phyloP scores from a whole-genome alignment of 495 filamentous ascomycete species.

The Penicillium desertorum region DNA sequence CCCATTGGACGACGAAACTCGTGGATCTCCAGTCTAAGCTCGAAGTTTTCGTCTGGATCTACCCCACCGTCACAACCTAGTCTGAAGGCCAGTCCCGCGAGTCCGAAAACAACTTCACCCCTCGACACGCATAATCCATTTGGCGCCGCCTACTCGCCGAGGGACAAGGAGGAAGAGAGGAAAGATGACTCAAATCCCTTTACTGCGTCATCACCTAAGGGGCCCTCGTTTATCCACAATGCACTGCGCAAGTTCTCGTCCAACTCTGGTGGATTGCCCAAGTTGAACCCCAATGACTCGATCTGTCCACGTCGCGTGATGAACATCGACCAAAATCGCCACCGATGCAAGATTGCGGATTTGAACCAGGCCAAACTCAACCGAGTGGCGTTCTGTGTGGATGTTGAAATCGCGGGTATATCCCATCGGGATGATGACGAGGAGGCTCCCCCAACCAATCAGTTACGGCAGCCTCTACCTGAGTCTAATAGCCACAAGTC shows the following conservation, averaged over 20 bases:
- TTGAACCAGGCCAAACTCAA: constrained; percentile 78
- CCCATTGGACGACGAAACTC: constrained; percentile 62
- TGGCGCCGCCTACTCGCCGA: constrained; percentile 54
- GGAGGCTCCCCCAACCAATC: constrained; percentile 34
- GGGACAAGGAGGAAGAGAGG: constrained; percentile 56
- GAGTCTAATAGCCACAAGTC: constrained; percentile 43
- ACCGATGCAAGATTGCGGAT: constrained; percentile 76
- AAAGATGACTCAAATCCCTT: constrained; percentile 58
- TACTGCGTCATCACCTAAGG: constrained; percentile 64
- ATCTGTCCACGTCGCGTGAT: constrained; percentile 73
- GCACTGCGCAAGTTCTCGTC: constrained; percentile 82
- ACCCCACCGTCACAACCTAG: constrained; percentile 47
- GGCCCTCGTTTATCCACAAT: constrained; percentile 74
- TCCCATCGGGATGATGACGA: constrained; percentile 48
- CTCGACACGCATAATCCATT: constrained; percentile 48
- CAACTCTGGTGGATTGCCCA: constrained; percentile 49
- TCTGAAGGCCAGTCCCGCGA: constrained; percentile 39
- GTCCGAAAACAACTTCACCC: constrained; percentile 47
- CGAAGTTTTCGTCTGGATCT: constrained; percentile 81
- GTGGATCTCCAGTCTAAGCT: constrained; percentile 90
- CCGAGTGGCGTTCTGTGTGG: constrained; percentile 90
- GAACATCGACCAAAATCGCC: constrained; percentile 78
- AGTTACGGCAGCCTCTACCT: constrained; percentile 26
- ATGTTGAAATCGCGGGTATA: constrained; percentile 89
- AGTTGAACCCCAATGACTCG: constrained; percentile 51